Percentiles rank a stretch among this genome's conserved stretches.
These are phyloP conservation scores for Podospora fimiseda DNA, from an alignment of 495 filamentous ascomycete genomes.

Conservation along the genomic window DNA sequence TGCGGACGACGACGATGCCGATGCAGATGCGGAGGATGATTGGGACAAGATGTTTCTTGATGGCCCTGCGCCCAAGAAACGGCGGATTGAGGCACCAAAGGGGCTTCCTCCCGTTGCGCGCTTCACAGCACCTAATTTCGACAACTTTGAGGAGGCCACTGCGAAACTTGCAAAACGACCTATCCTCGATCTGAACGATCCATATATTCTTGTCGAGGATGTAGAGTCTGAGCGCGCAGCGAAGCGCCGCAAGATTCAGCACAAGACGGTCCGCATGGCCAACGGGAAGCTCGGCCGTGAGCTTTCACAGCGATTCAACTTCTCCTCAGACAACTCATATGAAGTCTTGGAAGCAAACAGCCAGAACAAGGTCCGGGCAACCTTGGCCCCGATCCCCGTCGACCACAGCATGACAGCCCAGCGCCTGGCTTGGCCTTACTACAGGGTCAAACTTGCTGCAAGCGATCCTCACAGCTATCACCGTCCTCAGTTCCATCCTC, in stretches of 20 bases:
- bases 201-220: slow-evolving; percentile 65
- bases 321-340: slow-evolving; percentile 93
- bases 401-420: slow-evolving; percentile 90
- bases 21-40: slow-evolving; percentile 47
- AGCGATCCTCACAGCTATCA: slow-evolving; percentile 86
- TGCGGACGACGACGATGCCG: slow-evolving; percentile 39
- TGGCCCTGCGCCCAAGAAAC: slow-evolving; percentile 33
- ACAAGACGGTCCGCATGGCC: slow-evolving; percentile 48
- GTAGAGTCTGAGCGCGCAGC: slow-evolving; percentile 46
- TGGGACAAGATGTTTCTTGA: slow-evolving; percentile 46
- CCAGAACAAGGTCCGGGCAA: slow-evolving; percentile 89
- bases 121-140: slow-evolving; percentile 40
- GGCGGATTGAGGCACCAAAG: slow-evolving; percentile 26
- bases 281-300: slow-evolving; percentile 51
- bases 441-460: slow-evolving; percentile 73
- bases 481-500: slow-evolving; percentile 61
- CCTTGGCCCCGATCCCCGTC: slow-evolving; percentile 73
- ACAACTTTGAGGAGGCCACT: slow-evolving; percentile 53
- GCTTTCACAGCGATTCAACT: slow-evolving; percentile 79
- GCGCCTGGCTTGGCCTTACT: slow-evolving; percentile 88
- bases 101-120: slow-evolving; percentile 38
- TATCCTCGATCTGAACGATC: slow-evolving; percentile 84
- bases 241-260: slow-evolving; percentile 37
- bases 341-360: slow-evolving; percentile 94
- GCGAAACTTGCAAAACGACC: slow-evolving; percentile 66